Conservation (phyloP, 345 rosid genomes). For the Conringia planisiliqua region DNA sequence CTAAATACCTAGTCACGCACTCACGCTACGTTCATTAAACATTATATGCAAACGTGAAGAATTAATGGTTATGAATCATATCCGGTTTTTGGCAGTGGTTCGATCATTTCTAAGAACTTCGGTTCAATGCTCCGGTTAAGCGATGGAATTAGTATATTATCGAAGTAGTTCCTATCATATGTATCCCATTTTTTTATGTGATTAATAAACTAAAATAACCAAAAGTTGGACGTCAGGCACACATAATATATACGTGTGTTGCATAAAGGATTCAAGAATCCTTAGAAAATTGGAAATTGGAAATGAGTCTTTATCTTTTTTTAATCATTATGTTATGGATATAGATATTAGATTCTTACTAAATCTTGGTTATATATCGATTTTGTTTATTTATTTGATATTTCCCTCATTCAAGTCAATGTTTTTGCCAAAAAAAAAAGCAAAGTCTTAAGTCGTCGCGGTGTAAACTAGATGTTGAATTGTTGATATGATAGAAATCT, state of each 20-base stretch:
- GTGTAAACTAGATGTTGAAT: constrained; percentile 13
- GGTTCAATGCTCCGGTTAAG: not conserved
- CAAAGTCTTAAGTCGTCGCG: constrained; percentile 6
- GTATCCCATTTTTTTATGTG: too few relatives aligned
- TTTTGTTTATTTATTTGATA: not conserved
- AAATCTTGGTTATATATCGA: not conserved
- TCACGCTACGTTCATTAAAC: not conserved
- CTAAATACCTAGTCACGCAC: not conserved
- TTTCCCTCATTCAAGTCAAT: not conserved
- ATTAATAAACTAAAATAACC: too few relatives aligned
- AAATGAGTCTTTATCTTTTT: not conserved
- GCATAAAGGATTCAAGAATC: not conserved
- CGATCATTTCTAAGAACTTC: not conserved
- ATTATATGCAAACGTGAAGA: not conserved
- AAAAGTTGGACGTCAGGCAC: too few relatives aligned
- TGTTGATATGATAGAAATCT: constrained; percentile 17
- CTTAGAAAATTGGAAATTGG: not conserved
- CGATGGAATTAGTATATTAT: not conserved
- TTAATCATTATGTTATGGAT: not conserved
- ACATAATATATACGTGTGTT: too few relatives aligned
- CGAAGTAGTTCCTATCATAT: not conserved
- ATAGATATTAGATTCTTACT: not conserved
- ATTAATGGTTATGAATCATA: not conserved
- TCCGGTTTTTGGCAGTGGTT: not conserved
- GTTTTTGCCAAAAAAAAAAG: not conserved